Percentiles rank a stretch among this genome's conserved stretches.
Evolutionary conservation across 2,329 filamentous ascomycete species (phyloP).

Genomic region (Scleromitrula shiraiana): DNA sequence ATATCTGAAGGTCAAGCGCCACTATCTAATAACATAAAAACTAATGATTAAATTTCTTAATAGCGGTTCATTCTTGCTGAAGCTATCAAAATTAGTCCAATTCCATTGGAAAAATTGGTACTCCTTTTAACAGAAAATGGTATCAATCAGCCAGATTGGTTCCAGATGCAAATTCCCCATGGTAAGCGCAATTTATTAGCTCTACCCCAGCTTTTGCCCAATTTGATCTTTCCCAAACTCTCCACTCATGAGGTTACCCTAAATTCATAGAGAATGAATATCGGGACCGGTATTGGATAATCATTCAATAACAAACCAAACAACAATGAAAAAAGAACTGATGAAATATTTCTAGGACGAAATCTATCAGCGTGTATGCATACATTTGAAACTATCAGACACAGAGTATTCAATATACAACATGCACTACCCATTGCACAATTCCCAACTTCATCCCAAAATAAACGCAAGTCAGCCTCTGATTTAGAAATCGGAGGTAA

Average conservation of each 20-base stretch:
- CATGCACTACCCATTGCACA: not conserved
- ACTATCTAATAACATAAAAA: too few species aligned
- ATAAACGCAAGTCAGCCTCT: slow-evolving; percentile 22
- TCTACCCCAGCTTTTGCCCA: slow-evolving; percentile 12
- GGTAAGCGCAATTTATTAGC: slow-evolving; percentile 35
- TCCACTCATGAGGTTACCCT: not conserved
- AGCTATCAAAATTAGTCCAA: slow-evolving; percentile 39
- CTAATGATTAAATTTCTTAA: not conserved
- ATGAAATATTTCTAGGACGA: too few species aligned
- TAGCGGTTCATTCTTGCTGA: slow-evolving; percentile 41
- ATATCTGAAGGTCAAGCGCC: too few species aligned
- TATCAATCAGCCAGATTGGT: slow-evolving; percentile 40
- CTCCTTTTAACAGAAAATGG: slow-evolving; percentile 33
- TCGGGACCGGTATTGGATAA: not conserved
- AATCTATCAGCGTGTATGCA: too few species aligned
- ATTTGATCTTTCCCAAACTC: slow-evolving; percentile 8
- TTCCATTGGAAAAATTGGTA: slow-evolving; percentile 38
- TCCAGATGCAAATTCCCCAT: slow-evolving; percentile 39
- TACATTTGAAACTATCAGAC: slow-evolving; percentile 9
- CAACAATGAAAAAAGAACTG: too few species aligned
- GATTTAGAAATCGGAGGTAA: slow-evolving; percentile 16
- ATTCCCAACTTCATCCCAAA: slow-evolving; percentile 7
- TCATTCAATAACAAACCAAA: too few species aligned
- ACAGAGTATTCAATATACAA: not conserved
- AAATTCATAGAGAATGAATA: not conserved